Conservation (phyloP, 768 basidiomycete genomes). For the Podaxis carcinomalis region DNA sequence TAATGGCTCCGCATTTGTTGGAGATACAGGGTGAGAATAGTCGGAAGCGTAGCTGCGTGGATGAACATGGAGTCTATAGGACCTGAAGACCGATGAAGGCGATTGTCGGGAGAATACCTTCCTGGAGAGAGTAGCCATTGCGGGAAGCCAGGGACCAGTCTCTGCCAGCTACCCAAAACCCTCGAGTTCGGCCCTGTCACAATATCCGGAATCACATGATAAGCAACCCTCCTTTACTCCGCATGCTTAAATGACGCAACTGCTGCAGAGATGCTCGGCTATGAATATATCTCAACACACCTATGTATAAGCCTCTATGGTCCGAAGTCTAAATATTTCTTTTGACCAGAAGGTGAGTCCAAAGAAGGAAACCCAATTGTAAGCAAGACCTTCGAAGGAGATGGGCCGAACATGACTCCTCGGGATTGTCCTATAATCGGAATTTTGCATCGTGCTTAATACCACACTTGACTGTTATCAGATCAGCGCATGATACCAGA, state of each 20-base stretch:
- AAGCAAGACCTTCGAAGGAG: too few species aligned
- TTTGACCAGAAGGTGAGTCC: too few species aligned
- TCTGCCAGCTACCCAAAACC: not conserved
- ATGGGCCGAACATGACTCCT: too few species aligned
- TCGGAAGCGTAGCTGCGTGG: not conserved
- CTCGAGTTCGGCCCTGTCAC: conserved; percentile 1
- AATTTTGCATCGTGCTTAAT: too few species aligned
- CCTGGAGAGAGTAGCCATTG: conserved; percentile 5
- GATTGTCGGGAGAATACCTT: not conserved
- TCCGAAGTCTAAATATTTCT: too few species aligned
- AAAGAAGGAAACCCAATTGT: too few species aligned
- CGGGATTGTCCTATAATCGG: too few species aligned
- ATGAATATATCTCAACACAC: too few species aligned
- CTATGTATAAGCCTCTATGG: too few species aligned
- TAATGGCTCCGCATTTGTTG: not conserved
- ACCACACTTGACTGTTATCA: too few species aligned
- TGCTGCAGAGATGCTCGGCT: too few species aligned
- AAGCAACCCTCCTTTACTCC: not conserved
- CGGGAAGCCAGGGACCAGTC: not conserved
- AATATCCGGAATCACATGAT: conserved; percentile 7
- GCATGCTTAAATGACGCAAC: not conserved
- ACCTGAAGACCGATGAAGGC: not conserved
- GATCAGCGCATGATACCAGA: too few species aligned
- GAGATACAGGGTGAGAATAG: not conserved
- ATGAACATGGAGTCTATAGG: not conserved